These are phyloP conservation scores for Hygrocybe punicea DNA, from an alignment of 768 basidiomycete species.

Conservation along the genomic window DNA sequence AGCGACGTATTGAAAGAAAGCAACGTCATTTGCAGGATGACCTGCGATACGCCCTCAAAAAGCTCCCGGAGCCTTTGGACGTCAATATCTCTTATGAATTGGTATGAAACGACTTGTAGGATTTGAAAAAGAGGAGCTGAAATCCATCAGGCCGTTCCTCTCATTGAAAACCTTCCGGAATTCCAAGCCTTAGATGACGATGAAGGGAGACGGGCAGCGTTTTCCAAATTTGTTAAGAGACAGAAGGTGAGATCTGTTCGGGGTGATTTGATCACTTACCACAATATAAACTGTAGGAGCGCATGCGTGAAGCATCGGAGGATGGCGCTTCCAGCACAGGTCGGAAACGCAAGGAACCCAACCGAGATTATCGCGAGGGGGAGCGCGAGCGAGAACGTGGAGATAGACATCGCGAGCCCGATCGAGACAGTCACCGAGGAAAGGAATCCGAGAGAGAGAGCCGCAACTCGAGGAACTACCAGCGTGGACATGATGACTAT, in stretches of 20 bases:
- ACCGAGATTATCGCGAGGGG: conserved; percentile 43
- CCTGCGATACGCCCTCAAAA: conserved; percentile 91
- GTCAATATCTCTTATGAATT: conserved; percentile 74
- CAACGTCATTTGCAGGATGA: conserved; percentile 91
- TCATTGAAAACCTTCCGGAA: conserved; percentile 80
- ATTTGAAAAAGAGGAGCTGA: background rate
- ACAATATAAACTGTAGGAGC: conserved; percentile 50
- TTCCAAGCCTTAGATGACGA: conserved; percentile 87
- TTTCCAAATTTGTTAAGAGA: conserved; percentile 81
- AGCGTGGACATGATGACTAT: conserved; percentile 47
- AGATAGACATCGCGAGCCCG: conserved; percentile 32
- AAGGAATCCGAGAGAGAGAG: conserved; percentile 35
- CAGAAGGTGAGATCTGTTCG: conserved; percentile 65
- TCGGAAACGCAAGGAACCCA: conserved; percentile 75
- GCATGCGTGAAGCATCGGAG: conserved; percentile 72
- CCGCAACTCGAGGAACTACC: conserved; percentile 45
- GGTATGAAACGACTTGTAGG: conserved; percentile 43
- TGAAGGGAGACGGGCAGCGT: conserved; percentile 77
- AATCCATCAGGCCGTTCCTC: conserved; percentile 55
- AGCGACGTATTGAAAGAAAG: conserved; percentile 76
- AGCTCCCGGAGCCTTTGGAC: conserved; percentile 79
- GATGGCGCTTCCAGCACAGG: conserved; percentile 82
- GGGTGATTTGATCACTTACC: background rate
- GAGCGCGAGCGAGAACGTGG: conserved; percentile 36
- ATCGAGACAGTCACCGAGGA: conserved; percentile 32